Evolutionary conservation across 352 stramenopile genomes (phyloP).

Genomic region (Phytophthora quininea): DNA sequence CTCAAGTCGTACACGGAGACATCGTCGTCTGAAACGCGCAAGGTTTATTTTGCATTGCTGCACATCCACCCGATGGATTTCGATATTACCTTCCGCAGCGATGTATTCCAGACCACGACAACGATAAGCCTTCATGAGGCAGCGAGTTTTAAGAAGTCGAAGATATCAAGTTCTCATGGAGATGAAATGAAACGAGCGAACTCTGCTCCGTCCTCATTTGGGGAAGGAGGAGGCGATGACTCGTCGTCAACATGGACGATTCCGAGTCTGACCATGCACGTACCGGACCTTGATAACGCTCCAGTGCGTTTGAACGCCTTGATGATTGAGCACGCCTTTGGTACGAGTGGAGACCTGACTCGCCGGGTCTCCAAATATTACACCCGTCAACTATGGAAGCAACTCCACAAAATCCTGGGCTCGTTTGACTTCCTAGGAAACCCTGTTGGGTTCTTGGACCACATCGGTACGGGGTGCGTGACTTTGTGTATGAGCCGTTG

Average conservation of each 20-base stretch:
- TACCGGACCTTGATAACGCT: conserved; percentile 89
- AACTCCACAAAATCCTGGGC: conserved; percentile 89
- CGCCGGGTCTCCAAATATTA: conserved; percentile 91
- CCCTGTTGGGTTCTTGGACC: conserved; percentile 90
- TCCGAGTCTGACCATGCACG: conserved; percentile 87
- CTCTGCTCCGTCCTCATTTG: conserved; percentile 27
- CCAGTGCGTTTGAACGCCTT: conserved; percentile 85
- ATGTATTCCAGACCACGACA: conserved; percentile 80
- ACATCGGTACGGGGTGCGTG: conserved; percentile 94
- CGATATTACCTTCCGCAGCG: conserved; percentile 88
- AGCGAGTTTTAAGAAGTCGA: conserved; percentile 52
- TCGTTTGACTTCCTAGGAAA: conserved; percentile 91
- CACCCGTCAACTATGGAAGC: conserved; percentile 87
- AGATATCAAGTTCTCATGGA: conserved; percentile 22
- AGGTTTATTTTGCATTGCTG: conserved; percentile 89
- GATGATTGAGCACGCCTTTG: conserved; percentile 91
- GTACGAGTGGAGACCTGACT: conserved; percentile 84
- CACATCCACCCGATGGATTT: conserved; percentile 90
- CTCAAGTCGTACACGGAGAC: conserved; percentile 65
- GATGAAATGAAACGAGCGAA: conserved; percentile 41
- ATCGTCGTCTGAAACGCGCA: conserved; percentile 74
- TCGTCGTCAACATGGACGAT: conserved; percentile 80
- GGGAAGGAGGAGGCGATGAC: conserved; percentile 38
- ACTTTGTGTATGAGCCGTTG: conserved; percentile 97
- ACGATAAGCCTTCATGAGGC: conserved; percentile 66